phyloP scores from a whole-genome alignment of 306 rosid genomes.

The Fragaria nilgerrensis region DNA sequence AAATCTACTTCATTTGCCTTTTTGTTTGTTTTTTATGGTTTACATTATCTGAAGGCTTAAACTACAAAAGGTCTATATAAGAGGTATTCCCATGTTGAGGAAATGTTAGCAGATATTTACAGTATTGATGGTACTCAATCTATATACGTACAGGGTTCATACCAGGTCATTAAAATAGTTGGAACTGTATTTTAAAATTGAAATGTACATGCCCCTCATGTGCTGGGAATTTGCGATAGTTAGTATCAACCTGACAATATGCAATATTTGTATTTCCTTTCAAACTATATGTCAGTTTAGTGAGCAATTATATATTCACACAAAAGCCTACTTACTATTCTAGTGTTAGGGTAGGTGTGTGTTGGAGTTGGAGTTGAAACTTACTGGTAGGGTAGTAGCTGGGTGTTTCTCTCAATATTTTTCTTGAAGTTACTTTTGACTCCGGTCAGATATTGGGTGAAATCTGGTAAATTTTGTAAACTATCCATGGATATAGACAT shows the following conservation, averaged over 20 bases:
- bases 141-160: not conserved
- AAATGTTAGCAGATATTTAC: not conserved
- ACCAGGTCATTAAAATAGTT: not conserved
- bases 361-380: not conserved
- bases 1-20: not conserved
- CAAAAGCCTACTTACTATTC: not conserved
- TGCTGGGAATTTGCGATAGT: not conserved
- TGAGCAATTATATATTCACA: not conserved
- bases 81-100: not conserved
- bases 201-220: not conserved
- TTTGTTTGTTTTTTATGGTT: not conserved
- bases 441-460: not conserved
- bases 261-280: not conserved
- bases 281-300: not conserved
- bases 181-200: not conserved
- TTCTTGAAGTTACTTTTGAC: not conserved
- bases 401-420: not conserved
- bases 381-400: not conserved
- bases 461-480: not conserved
- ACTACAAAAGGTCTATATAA: not conserved
- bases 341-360: not conserved
- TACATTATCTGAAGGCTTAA: not conserved
- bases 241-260: not conserved
- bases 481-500: not conserved
- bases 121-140: not conserved